Conservation (phyloP, 345 rosid genomes). For the Syzygium aromaticum region DNA sequence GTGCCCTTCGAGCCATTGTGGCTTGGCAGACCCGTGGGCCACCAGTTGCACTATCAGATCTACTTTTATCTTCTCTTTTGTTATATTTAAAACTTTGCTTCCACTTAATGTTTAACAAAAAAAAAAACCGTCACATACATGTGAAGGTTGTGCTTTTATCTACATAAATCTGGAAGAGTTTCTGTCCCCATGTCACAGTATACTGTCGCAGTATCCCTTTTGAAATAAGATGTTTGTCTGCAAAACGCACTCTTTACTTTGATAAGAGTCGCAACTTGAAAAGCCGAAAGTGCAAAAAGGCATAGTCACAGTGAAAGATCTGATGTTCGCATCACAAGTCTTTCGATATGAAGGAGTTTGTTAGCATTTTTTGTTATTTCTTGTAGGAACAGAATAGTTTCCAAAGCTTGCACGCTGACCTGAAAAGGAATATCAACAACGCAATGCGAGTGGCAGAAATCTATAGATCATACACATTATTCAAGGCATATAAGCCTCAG, state of each 20-base stretch:
- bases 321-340: background rate
- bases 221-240: background rate
- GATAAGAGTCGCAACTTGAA: background rate
- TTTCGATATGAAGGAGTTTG: background rate
- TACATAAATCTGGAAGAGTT: too few species aligned
- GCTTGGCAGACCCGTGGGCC: too few species aligned
- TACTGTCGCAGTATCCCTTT: background rate
- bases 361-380: background rate
- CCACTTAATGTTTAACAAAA: too few species aligned
- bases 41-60: too few species aligned
- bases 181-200: background rate
- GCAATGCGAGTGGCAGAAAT: constrained; percentile 18
- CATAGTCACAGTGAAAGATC: background rate
- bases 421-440: constrained; percentile 14
- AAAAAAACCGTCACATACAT: background rate
- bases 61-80: too few species aligned
- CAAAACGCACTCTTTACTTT: background rate
- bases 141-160: background rate
- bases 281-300: background rate
- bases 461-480: constrained; percentile 26
- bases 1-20: too few species aligned
- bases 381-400: constrained; percentile 10
- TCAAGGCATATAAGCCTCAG: constrained; percentile 15
- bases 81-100: too few species aligned
- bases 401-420: constrained; percentile 7